phyloP scores from a whole-genome alignment of 192 early-diverging fungal species.

The Podila epicladia region DNA sequence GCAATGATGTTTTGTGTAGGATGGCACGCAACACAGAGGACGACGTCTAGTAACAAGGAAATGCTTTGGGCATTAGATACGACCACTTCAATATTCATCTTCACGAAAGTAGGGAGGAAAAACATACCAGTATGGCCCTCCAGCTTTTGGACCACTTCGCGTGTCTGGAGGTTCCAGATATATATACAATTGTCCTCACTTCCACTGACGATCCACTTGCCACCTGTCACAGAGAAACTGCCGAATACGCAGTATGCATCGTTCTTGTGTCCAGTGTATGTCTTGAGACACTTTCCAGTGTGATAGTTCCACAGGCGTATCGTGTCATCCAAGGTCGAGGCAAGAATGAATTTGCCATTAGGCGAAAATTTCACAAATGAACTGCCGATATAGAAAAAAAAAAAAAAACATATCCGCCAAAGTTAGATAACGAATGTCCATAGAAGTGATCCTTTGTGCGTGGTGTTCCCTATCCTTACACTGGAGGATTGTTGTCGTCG shows the following conservation, averaged over 20 bases:
- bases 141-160: conserved; percentile 93
- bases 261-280: conserved; percentile 93
- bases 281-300: conserved; percentile 95
- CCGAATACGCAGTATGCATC: conserved; percentile 92
- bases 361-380: conserved; percentile 99
- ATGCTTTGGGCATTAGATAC: conserved; percentile 49
- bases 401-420: neutral
- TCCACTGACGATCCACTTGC: conserved; percentile 96
- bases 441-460: too few relatives aligned
- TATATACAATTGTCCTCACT: conserved; percentile 95
- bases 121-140: conserved; percentile 88
- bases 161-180: conserved; percentile 97
- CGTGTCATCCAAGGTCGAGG: conserved; percentile 93
- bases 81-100: neutral
- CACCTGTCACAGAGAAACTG: conserved; percentile 92
- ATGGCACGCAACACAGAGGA: conserved; percentile 93
- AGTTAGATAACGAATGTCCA: too few relatives aligned
- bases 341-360: conserved; percentile 98
- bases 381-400: conserved; percentile 36
- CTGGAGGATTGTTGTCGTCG: conserved; percentile 94
- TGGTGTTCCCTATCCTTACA: conserved; percentile 63
- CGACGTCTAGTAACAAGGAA: conserved; percentile 84
- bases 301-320: conserved; percentile 95
- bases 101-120: neutral
- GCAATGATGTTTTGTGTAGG: conserved; percentile 96